Evolutionary conservation across 2,329 filamentous ascomycete genomes (phyloP).

Genomic region (Ophiostoma sp.): DNA sequence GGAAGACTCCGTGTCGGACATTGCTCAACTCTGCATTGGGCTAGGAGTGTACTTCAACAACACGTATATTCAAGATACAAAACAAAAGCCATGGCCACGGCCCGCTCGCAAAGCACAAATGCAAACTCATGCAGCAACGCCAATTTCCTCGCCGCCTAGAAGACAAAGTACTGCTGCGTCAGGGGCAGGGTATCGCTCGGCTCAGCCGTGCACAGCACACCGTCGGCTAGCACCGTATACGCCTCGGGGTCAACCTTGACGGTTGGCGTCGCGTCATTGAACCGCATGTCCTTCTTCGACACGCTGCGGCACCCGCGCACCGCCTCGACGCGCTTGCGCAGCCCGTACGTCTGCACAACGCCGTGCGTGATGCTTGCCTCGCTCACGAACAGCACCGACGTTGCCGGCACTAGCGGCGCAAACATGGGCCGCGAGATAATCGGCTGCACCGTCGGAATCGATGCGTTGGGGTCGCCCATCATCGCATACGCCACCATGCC

Average conservation of each 20-base stretch:
- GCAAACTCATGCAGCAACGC: too few relatives aligned
- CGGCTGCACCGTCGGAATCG: slow-evolving; percentile 83
- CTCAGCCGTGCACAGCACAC: slow-evolving; percentile 64
- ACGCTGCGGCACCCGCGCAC: slow-evolving; percentile 70
- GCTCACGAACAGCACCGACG: slow-evolving; percentile 79
- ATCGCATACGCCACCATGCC: slow-evolving; percentile 76
- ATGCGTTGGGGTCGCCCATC: slow-evolving; percentile 81
- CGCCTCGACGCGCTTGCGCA: slow-evolving; percentile 74
- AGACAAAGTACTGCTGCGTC: slow-evolving; percentile 72
- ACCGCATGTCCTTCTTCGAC: slow-evolving; percentile 84
- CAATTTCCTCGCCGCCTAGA: slow-evolving; percentile 39
- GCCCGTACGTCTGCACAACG: slow-evolving; percentile 61
- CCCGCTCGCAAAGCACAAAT: too few relatives aligned
- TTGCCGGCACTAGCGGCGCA: slow-evolving; percentile 63
- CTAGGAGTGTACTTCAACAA: too few relatives aligned
- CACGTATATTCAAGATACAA: too few relatives aligned
- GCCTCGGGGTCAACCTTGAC: slow-evolving; percentile 91
- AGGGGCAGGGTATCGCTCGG: slow-evolving; percentile 67
- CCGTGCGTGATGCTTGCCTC: slow-evolving; percentile 63
- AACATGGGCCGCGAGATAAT: slow-evolving; percentile 83
- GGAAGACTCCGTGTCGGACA: too few relatives aligned
- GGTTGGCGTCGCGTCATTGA: slow-evolving; percentile 72
- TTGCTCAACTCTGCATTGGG: too few relatives aligned
- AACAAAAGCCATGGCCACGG: too few relatives aligned
- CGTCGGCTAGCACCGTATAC: slow-evolving; percentile 84